These are phyloP conservation scores for Uncinocarpus reesii DNA, from an alignment of 2,329 filamentous ascomycete species.

Conservation along the genomic window DNA sequence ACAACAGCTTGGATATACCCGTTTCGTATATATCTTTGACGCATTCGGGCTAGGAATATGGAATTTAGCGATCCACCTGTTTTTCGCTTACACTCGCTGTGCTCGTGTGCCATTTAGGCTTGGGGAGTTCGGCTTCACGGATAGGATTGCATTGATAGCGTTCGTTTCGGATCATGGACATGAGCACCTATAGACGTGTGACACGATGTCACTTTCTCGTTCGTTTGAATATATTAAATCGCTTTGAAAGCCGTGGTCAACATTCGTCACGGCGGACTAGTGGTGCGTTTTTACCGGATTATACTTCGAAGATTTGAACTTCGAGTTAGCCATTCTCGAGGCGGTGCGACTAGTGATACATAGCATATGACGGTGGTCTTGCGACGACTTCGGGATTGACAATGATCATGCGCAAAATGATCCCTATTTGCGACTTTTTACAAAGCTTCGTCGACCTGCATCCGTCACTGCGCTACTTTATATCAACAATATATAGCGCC, in stretches of 20 bases:
- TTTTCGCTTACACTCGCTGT: constrained; percentile 22
- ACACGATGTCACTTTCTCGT: constrained; percentile 1
- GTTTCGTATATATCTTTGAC: constrained; percentile 4
- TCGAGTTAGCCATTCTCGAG: neutral
- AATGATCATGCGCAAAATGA: neutral
- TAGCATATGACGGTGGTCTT: neutral
- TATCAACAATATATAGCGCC: neutral
- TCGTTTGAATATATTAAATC: constrained; percentile 8
- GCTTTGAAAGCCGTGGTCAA: neutral
- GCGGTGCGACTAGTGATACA: neutral
- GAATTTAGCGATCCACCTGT: constrained; percentile 16
- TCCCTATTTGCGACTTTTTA: neutral
- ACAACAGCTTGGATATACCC: constrained; percentile 2
- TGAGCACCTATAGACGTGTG: constrained; percentile 13
- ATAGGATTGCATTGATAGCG: constrained; percentile 11
- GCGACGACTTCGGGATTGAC: neutral
- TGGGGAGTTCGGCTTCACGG: constrained; percentile 9
- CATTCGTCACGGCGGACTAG: neutral
- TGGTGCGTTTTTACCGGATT: neutral
- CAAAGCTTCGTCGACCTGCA: neutral
- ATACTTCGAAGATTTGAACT: neutral
- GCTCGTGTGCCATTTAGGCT: constrained; percentile 11
- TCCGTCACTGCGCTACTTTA: neutral
- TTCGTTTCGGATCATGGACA: constrained; percentile 11
- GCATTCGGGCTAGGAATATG: constrained; percentile 3